These are phyloP conservation scores for Xylaria sp. DNA, from an alignment of 495 filamentous ascomycete species.

Conservation along the genomic window DNA sequence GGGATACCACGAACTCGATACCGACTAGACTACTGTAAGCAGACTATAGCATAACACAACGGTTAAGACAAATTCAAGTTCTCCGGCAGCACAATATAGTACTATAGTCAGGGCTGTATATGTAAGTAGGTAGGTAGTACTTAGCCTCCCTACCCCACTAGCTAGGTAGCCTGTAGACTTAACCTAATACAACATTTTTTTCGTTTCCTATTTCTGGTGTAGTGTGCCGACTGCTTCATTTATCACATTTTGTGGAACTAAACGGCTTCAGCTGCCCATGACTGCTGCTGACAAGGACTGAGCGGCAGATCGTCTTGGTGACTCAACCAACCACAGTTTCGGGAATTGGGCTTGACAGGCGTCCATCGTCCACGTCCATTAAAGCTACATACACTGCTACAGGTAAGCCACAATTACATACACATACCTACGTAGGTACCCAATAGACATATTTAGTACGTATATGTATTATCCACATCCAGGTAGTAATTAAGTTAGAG, in stretches of 20 bases:
- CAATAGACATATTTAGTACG: too few species aligned
- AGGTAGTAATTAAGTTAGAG: too few species aligned
- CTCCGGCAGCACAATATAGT: background rate
- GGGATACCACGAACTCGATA: background rate
- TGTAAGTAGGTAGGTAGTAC: too few species aligned
- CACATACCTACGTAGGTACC: too few species aligned
- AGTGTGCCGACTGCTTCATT: background rate
- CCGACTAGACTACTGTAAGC: too few species aligned
- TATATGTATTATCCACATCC: too few species aligned
- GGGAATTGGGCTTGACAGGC: constrained; percentile 8
- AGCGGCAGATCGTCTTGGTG: constrained; percentile 20
- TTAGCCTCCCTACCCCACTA: too few species aligned
- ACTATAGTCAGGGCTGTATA: too few species aligned
- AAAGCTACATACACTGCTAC: background rate
- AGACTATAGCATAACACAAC: background rate
- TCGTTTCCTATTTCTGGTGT: too few species aligned
- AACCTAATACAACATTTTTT: too few species aligned
- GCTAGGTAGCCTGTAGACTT: too few species aligned
- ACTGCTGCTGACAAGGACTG: constrained; percentile 19
- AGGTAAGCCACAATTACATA: background rate
- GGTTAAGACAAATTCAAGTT: background rate
- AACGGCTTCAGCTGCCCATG: constrained; percentile 10
- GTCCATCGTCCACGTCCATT: background rate
- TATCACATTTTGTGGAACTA: constrained; percentile 1
- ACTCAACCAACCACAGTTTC: constrained; percentile 20